Conservation (phyloP, 2,329 filamentous ascomycete species). For the Aspergillus tamarii region DNA sequence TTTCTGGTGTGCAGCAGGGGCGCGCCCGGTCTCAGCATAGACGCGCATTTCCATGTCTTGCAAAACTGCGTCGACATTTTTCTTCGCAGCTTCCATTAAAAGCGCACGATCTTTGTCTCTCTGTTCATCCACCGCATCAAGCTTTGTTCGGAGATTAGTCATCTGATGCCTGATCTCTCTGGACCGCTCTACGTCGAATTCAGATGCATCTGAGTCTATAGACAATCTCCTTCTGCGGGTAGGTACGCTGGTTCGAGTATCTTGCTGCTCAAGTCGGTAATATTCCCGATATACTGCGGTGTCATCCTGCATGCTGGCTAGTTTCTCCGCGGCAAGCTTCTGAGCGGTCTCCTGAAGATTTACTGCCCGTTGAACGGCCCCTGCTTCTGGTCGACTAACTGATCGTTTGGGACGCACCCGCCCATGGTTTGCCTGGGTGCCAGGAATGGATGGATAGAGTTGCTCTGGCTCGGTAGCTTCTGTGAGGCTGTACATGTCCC, state of each 20-base stretch:
- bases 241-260: slow-evolving; percentile 52
- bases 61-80: slow-evolving; percentile 80
- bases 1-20: slow-evolving; percentile 67
- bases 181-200: slow-evolving; percentile 69
- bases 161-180: slow-evolving; percentile 76
- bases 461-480: slow-evolving; percentile 39
- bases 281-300: slow-evolving; percentile 72
- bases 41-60: slow-evolving; percentile 81
- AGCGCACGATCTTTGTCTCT: slow-evolving; percentile 73
- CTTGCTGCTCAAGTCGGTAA: slow-evolving; percentile 65
- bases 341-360: slow-evolving; percentile 83
- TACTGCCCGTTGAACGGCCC: slow-evolving; percentile 28
- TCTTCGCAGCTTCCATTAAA: slow-evolving; percentile 76
- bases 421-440: slow-evolving; percentile 39
- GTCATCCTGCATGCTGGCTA: slow-evolving; percentile 78
- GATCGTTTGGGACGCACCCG: slow-evolving; percentile 38
- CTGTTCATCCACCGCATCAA: slow-evolving; percentile 34
- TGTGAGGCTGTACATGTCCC: slow-evolving; percentile 74
- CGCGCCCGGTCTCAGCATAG: slow-evolving; percentile 73
- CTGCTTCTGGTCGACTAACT: slow-evolving; percentile 28
- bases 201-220: slow-evolving; percentile 64
- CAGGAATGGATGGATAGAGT: slow-evolving; percentile 26
- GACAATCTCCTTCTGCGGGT: slow-evolving; percentile 66
- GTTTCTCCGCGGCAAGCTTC: slow-evolving; percentile 78
- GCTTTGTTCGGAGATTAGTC: slow-evolving; percentile 75